A percentile compares a stretch with the other conserved stretches of the same genome.
These are phyloP conservation scores for Didymella glomerata DNA, from an alignment of 2,329 filamentous ascomycete species.

Conservation along the genomic window DNA sequence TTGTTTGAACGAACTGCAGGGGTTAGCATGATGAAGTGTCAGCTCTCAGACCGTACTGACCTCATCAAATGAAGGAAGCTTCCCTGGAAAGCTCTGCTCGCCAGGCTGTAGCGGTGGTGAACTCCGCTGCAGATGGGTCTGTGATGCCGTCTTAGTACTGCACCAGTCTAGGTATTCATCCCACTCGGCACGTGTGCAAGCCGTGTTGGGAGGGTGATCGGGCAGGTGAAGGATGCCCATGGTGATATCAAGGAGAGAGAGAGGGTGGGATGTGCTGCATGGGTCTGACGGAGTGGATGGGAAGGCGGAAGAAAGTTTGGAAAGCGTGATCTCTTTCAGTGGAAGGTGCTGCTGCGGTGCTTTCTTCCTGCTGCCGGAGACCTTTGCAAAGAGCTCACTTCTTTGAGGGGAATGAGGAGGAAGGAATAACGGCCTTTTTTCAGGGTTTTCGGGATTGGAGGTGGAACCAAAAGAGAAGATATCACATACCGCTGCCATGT, in stretches of 20 bases:
- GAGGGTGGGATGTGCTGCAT: not conserved
- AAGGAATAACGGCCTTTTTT: slow-evolving; percentile 6
- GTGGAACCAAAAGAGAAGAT: slow-evolving; percentile 20
- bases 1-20: slow-evolving; percentile 37
- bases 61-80: slow-evolving; percentile 45
- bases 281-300: not conserved
- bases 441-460: slow-evolving; percentile 3
- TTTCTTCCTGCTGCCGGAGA: not conserved
- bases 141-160: slow-evolving; percentile 21
- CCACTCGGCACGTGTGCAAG: not conserved
- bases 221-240: not conserved
- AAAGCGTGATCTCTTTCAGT: slow-evolving; percentile 4
- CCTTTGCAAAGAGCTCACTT: not conserved
- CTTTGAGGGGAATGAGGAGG: slow-evolving; percentile 6
- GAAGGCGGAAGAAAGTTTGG: not conserved
- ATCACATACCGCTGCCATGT: slow-evolving; percentile 44
- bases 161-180: slow-evolving; percentile 1
- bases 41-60: slow-evolving; percentile 24
- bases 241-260: not conserved
- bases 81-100: slow-evolving; percentile 36
- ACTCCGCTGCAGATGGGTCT: slow-evolving; percentile 40
- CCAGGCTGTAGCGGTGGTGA: slow-evolving; percentile 48
- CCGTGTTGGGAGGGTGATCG: not conserved
- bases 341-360: not conserved
- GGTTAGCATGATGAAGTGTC: slow-evolving; percentile 17